A percentile compares a stretch with the other conserved stretches of the same genome.
Evolutionary conservation across 257 asterid genomes (phyloP).

Genomic region (Orobanche coerulescens): DNA sequence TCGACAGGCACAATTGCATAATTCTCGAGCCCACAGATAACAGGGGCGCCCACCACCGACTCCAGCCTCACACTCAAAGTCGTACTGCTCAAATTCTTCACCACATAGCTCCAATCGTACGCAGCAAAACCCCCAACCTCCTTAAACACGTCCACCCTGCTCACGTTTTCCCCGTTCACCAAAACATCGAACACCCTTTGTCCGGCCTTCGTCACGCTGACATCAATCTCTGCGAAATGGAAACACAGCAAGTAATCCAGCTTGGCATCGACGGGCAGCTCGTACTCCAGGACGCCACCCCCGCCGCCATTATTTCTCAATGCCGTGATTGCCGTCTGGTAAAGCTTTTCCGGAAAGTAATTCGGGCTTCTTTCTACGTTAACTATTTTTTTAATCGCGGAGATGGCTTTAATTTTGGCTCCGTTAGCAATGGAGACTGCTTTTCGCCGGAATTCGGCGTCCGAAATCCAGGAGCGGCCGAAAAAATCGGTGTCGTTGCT

Average conservation of each 20-base stretch:
- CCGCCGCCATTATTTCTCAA: conserved; percentile 34
- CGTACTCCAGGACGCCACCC: conserved; percentile 62
- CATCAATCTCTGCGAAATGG: conserved; percentile 92
- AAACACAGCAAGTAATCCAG: conserved; percentile 79
- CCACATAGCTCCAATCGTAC: conserved; percentile 64
- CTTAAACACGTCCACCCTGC: conserved; percentile 67
- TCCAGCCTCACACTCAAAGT: conserved; percentile 57
- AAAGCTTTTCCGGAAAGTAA: conserved; percentile 69
- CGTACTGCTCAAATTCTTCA: conserved; percentile 65
- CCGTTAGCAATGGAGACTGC: conserved; percentile 28
- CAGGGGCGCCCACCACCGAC: conserved; percentile 62
- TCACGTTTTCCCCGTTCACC: conserved; percentile 66
- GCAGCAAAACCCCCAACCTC: conserved; percentile 80
- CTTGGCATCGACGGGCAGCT: conserved; percentile 68
- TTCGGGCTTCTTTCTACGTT: conserved; percentile 58
- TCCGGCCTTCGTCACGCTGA: conserved; percentile 62
- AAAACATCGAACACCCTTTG: conserved; percentile 79
- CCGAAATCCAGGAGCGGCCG: conserved; percentile 84
- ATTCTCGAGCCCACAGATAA: conserved; percentile 90
- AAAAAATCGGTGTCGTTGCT: conserved; percentile 72
- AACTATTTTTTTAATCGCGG: conserved; percentile 39
- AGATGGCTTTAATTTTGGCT: conserved; percentile 45
- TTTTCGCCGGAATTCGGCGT: conserved; percentile 29
- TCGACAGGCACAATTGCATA: conserved; percentile 85
- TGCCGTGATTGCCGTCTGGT: conserved; percentile 59